Evolutionary conservation across 805 yeast species (phyloP).

Genomic region (Ogataea degrootiae): DNA sequence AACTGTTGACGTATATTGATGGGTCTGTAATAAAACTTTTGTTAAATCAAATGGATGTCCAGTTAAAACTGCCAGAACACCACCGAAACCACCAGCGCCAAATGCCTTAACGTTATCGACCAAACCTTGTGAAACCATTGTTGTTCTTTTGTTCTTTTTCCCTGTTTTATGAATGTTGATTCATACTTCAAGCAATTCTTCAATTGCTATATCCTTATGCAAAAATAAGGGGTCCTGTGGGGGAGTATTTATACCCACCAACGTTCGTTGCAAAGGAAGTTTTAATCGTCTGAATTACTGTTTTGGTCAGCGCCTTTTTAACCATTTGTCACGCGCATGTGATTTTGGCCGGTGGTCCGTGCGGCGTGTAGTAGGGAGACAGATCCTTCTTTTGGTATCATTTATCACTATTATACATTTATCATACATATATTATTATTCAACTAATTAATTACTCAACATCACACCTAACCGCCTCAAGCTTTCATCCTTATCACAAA

Average conservation of each 20-base stretch:
- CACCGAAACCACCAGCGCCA: slow-evolving; percentile 94
- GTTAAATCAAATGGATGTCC: slow-evolving; percentile 96
- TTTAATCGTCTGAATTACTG: too few species aligned
- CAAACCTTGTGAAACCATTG: slow-evolving; percentile 26
- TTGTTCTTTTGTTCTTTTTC: slow-evolving; percentile 23
- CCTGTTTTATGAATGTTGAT: background rate
- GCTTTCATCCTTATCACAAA: slow-evolving; percentile 45
- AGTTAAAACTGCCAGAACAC: slow-evolving; percentile 88
- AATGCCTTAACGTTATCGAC: slow-evolving; percentile 83
- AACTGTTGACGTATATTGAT: slow-evolving; percentile 55
- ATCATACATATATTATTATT: too few species aligned
- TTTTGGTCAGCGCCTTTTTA: too few species aligned
- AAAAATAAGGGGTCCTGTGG: too few species aligned
- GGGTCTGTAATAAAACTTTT: slow-evolving; percentile 87
- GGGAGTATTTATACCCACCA: too few species aligned
- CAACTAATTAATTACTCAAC: slow-evolving; percentile 13
- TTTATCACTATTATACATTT: background rate
- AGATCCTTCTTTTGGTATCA: too few species aligned
- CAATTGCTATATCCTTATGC: too few species aligned
- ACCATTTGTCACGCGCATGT: too few species aligned
- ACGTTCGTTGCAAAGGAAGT: too few species aligned
- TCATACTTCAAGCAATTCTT: too few species aligned
- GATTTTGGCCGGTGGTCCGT: too few species aligned
- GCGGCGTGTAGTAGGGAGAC: too few species aligned
- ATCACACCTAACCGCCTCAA: slow-evolving; percentile 42